Base-by-base conservation (phyloP, 371 early-diverging fungal genomes). In the Synchytrium microbalum region DNA sequence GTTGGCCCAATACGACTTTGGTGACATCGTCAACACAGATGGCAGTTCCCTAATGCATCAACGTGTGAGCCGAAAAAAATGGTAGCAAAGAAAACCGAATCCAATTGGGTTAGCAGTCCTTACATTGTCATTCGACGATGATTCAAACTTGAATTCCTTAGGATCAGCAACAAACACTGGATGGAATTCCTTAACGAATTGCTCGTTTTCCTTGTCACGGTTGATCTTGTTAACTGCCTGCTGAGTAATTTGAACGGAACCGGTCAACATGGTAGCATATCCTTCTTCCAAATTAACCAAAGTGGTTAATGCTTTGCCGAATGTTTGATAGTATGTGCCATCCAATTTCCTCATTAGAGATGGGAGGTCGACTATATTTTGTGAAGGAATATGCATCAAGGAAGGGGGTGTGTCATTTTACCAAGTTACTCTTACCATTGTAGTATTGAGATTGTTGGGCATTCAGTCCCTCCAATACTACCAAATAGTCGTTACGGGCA, bases 1-100 rank as follows among this genome's bases (percentile, higher is more conserved):
- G 58, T 25, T 70, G 68, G 10, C 79, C 79, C 29, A 79, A 69
- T 25, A 64, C 38, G 5, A 67, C 65, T 66, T 73, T 73, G 8
- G 69, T 71, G 27, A 69, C 61, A 14, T 79, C 79, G 61, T 74
- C 74, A 26, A 79, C 74, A 19, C 67, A 68, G 1, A 79, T 13
- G 3, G 23, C 64, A 26, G 31, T 56, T 23, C 32, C 59, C 69
- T 68, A 24, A n/a, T 5, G 30, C 16, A 62, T 3, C 51, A n/a
- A 51, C n/a, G 51, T 13, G 31, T 0, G n/a, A 57, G 32, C 29
- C 56, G 14, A 51, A 46, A 46, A 59, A 19, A 25, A 25, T 60
- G 51, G 52, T 51, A n/a, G 51, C 13, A 51, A 51, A n/a, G 14
- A n/a, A 13, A n/a, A 51, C 14, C n/a, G 14, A 58, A 51, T 13